Conservation (phyloP, 1,284 basidiomycete species). For the Trametes pubescens region DNA sequence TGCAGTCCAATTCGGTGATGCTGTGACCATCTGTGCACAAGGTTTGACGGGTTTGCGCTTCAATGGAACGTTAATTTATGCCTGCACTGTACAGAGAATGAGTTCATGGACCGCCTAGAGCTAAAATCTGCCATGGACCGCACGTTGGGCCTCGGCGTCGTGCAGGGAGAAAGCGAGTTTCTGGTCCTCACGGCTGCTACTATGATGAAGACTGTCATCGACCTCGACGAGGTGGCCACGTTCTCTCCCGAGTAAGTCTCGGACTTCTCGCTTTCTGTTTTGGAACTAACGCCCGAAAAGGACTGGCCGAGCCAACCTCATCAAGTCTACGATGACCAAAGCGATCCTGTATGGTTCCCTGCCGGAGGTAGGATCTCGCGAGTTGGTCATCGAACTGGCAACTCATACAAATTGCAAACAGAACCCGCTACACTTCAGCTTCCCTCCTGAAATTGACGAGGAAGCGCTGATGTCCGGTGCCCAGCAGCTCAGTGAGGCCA, state of each 20-base stretch:
- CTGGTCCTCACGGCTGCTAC: conserved; percentile 71
- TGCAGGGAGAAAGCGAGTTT: conserved; percentile 57
- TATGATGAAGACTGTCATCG: conserved; percentile 71
- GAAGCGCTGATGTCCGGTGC: conserved; percentile 85
- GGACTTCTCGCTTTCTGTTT: background rate
- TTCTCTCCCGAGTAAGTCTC: conserved; percentile 66
- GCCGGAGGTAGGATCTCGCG: conserved; percentile 54
- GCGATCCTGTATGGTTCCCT: conserved; percentile 85
- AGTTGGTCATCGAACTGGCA: background rate
- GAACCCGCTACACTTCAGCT: conserved; percentile 88
- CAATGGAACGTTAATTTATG: background rate
- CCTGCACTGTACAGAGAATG: conserved; percentile 56
- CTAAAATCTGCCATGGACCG: conserved; percentile 73
- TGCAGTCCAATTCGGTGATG: conserved; percentile 78
- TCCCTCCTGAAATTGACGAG: conserved; percentile 80
- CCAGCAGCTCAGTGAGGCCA: conserved; percentile 78
- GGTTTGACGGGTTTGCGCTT: conserved; percentile 47
- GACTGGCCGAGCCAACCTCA: conserved; percentile 69
- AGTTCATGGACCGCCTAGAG: conserved; percentile 75
- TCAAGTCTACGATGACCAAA: conserved; percentile 88
- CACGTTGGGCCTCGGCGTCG: conserved; percentile 72
- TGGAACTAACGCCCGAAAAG: conserved; percentile 41
- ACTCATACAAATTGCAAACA: conserved; percentile 36
- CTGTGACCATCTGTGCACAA: conserved; percentile 74
- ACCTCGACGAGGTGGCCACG: conserved; percentile 64